Base-by-base conservation (phyloP, 1,284 basidiomycete genomes). In the Sparassis latifolia region DNA sequence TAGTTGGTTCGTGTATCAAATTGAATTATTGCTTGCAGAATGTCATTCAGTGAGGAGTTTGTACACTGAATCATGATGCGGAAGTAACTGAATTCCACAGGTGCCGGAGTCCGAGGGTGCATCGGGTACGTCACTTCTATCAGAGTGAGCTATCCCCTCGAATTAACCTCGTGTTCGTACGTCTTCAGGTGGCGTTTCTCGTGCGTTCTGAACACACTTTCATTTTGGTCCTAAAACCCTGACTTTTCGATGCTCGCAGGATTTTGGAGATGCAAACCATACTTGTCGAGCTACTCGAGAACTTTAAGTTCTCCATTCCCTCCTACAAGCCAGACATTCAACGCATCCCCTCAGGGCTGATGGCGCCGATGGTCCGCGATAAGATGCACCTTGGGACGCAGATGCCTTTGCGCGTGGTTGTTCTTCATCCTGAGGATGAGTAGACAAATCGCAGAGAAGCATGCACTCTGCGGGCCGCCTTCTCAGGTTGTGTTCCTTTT, bases 221-320 rank as follows among this genome's bases (percentile, higher is more conserved):
- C 27, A 32, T 27, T 41, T 32, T 35, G 45, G 41, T 33, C 28
- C 49, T 41, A 5, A n/a, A 45, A 20, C 20, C 20, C 20, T 20
- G 20, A 20, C 20, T 20, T 20, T 20, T 20, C 31, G 10, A 38
- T 28, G 20, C 38, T 10, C 46, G 38, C 46, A 67, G 64, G 42
- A 46, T 67, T 5, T 55, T 62, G 50, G 77, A 80, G 58, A 61
- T 78, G 12, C 72, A 77, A 52, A 62, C 72, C 4, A 66, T 79
- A 47, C 67, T 76, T 3, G 69, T 75, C 10, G 78, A 77, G 57
- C 72, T 79, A 40, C 65, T 79, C 54, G 75, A 73, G 50, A 74
- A 76, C 61, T 78, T 79, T 52, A 72, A 76, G 54, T 69, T 80
- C 38, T 62, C 66, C 10, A 62, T 67, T 4, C 73, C 73, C 1